Evolutionary conservation across 2,329 filamentous ascomycete species (phyloP), one percentile per base, ranked within the genome.

Genomic region (Aspergillus sp.): DNA sequence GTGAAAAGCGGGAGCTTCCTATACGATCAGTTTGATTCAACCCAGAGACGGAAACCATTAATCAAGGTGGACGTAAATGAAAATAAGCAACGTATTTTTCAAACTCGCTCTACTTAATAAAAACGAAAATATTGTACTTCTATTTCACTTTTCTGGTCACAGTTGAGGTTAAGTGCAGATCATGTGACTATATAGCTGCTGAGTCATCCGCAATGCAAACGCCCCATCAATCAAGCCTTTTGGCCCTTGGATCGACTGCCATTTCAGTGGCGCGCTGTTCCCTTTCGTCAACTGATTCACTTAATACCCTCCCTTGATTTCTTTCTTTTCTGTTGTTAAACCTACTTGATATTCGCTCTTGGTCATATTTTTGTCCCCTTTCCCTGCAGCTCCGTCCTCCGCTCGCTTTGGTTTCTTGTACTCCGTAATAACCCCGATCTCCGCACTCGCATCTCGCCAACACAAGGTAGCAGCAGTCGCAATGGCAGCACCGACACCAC

Each of bases 401-500:
- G 42, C 44, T 49, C 30, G 44, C 42, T 55, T 42, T 53, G 24
- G 48, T 60, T 47, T 43, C 41, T 47, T 51, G 30, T 45, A 22
- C 51, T 51, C 32, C 22, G 17, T 13, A 41, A 50, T 24, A 15
- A 26, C 44, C 47, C 38, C 53, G 32, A 41, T 39, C 60, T 52
- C 51, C 61, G 59, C 52, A 57, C 59, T 47, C 55, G 56, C 56
- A 62, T 55, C 56, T 44, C 53, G 30, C 41, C 54, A 54, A 38
- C 49, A 52, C 34, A 22, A 44, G 39, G 45, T 41, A 52, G 42
- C 53, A 52, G 45, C 47, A 59, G 57, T 56, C 50, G 61, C 53
- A 51, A 76, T 76, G 76, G 71, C 75, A 52, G 63, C 71, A 48
- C 67, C 69, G 22, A 65, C 71, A 49, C 67, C 69, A 18, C 65